Evolutionary conservation across 2,329 filamentous ascomycete species (phyloP).

Genomic region (Colletotrichum godetiae): DNA sequence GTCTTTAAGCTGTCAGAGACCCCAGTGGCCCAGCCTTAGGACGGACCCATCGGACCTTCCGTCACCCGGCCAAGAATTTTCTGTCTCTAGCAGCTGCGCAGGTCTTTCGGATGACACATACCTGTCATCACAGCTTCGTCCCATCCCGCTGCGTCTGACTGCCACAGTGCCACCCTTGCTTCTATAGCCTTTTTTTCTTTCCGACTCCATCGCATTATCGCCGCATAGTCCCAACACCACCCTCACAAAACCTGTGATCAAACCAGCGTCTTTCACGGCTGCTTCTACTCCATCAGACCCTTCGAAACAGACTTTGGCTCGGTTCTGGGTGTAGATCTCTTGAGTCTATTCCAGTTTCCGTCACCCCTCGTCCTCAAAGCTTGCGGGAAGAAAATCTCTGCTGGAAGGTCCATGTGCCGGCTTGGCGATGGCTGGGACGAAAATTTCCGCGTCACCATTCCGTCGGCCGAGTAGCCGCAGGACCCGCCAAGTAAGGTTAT

Average conservation of each 20-base stretch:
- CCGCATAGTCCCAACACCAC: neutral
- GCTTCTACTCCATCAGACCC: neutral
- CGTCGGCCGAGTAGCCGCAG: neutral
- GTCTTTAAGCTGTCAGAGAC: neutral
- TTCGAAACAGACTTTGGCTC: constrained; percentile 3
- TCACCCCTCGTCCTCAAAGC: neutral
- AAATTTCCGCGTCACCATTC: neutral
- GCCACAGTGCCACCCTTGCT: neutral
- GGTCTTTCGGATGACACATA: constrained; percentile 18
- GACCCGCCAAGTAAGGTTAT: constrained; percentile 33
- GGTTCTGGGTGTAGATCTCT: constrained; percentile 6
- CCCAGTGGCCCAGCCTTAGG: neutral
- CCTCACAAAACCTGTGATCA: neutral
- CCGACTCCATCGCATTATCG: neutral
- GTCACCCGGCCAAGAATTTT: neutral
- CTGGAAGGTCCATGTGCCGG: constrained; percentile 7
- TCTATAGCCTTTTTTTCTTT: neutral
- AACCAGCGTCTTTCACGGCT: neutral
- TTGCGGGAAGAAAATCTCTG: no score
- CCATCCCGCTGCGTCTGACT: neutral
- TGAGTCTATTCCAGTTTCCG: neutral
- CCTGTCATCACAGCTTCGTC: neutral
- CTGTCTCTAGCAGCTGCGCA: neutral
- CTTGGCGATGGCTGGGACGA: neutral
- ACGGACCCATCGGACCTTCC: neutral